phyloP scores from a whole-genome alignment of 495 filamentous ascomycete species.

The Chlorociboria aeruginascens region DNA sequence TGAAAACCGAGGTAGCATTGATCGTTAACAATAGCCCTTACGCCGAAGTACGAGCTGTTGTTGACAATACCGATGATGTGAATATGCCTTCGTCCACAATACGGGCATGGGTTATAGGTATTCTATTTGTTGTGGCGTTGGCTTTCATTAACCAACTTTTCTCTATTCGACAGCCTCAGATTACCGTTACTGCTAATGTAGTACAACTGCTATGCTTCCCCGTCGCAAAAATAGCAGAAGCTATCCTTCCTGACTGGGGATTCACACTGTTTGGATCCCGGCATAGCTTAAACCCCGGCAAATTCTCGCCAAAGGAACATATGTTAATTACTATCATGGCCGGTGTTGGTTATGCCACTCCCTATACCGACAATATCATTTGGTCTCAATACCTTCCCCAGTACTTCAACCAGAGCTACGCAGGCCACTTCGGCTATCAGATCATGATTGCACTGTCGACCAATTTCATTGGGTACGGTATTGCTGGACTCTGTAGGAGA shows the following conservation, averaged over 20 bases:
- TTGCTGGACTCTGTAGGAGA: conserved; percentile 54
- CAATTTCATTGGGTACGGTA: conserved; percentile 60
- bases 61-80: neutral
- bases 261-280: conserved; percentile 41
- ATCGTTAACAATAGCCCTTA: neutral
- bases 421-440: conserved; percentile 48
- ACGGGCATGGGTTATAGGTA: conserved; percentile 60
- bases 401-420: conserved; percentile 56
- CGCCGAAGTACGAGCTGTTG: neutral
- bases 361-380: conserved; percentile 7
- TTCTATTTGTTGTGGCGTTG: conserved; percentile 27
- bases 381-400: conserved; percentile 24
- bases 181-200: conserved; percentile 26
- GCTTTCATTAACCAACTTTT: conserved; percentile 13
- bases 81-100: conserved; percentile 51
- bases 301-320: conserved; percentile 72
- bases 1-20: neutral
- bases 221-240: conserved; percentile 24
- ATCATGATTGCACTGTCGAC: conserved; percentile 54
- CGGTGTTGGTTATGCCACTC: conserved; percentile 17
- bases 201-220: conserved; percentile 30
- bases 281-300: conserved; percentile 53
- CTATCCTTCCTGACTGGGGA: conserved; percentile 32
- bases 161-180: conserved; percentile 54
- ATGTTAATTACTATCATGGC: conserved; percentile 64